Conservation (phyloP, 768 basidiomycete species). For the Cyathus striatus region DNA sequence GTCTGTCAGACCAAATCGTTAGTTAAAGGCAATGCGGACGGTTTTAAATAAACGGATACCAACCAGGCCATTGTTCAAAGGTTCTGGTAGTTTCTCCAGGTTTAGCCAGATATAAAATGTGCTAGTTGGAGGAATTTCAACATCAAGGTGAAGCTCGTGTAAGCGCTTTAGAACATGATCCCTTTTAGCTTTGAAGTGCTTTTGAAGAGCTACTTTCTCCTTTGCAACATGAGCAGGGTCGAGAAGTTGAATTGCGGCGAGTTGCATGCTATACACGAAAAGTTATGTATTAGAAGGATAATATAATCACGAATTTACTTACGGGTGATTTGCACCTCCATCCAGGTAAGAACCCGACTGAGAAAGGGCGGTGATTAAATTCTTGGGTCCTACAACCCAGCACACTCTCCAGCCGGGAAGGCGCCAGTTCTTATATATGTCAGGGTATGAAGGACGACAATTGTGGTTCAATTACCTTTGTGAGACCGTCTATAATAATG, state of each 20-base stretch:
- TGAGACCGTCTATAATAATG: conserved; percentile 87
- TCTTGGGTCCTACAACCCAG: conserved; percentile 91
- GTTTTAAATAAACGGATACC: conserved; percentile 6
- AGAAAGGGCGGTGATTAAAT: conserved; percentile 83
- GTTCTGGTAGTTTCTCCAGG: conserved; percentile 70
- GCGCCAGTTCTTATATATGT: conserved; percentile 97
- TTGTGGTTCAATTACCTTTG: conserved; percentile 51
- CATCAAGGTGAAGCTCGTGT: conserved; percentile 69
- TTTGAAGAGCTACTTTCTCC: conserved; percentile 84
- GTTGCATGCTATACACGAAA: conserved; percentile 61
- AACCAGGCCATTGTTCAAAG: conserved; percentile 85
- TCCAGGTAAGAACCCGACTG: conserved; percentile 93
- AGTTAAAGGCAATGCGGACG: background rate
- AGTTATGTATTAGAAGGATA: background rate
- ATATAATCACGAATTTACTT: conserved; percentile 19
- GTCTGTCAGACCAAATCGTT: conserved; percentile 37
- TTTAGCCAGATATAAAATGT: conserved; percentile 97
- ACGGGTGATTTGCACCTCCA: conserved; percentile 93
- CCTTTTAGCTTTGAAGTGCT: conserved; percentile 87
- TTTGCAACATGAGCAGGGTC: conserved; percentile 60
- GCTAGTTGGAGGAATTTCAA: conserved; percentile 67
- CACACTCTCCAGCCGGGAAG: conserved; percentile 93
- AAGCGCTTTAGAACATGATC: conserved; percentile 87
- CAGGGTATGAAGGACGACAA: conserved; percentile 6
- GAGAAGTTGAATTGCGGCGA: conserved; percentile 82